A percentile compares a stretch with the other conserved stretches of the same genome.
These are phyloP conservation scores for Fraxinus platypoda DNA, from an alignment of 305 asterid genomes.

Conservation along the genomic window DNA sequence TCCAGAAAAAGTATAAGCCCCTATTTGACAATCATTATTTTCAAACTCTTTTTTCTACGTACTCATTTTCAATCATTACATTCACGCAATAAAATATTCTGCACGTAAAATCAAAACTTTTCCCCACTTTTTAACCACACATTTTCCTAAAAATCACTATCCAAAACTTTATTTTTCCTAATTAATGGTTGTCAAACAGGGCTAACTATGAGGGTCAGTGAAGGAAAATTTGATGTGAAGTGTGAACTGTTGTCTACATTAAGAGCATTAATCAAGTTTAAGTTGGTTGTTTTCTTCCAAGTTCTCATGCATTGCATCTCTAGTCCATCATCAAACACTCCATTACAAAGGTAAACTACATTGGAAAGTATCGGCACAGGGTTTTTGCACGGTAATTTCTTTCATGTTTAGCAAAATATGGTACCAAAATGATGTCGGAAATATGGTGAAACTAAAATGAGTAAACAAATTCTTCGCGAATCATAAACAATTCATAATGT, in stretches of 20 bases:
- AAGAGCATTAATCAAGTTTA: background rate
- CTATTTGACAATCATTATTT: background rate
- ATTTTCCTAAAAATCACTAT: background rate
- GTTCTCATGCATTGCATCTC: background rate
- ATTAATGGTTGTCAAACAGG: background rate
- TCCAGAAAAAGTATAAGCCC: background rate
- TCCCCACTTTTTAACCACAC: background rate
- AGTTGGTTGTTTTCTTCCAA: background rate
- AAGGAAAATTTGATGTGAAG: background rate
- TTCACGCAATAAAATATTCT: background rate
- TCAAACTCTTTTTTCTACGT: background rate
- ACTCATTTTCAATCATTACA: background rate
- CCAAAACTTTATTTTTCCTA: background rate
- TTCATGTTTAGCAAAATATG: background rate
- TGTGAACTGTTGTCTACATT: background rate
- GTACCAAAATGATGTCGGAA: background rate
- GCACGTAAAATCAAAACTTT: too few relatives aligned
- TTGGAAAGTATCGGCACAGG: background rate
- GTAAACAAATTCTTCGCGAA: background rate
- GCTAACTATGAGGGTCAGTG: background rate
- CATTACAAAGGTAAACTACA: background rate
- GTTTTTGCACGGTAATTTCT: background rate
- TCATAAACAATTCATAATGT: background rate
- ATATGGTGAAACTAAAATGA: background rate
- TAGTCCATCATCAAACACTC: background rate